phyloP scores from a whole-genome alignment of 495 filamentous ascomycete species.

The Barbatosphaeria neglecta region DNA sequence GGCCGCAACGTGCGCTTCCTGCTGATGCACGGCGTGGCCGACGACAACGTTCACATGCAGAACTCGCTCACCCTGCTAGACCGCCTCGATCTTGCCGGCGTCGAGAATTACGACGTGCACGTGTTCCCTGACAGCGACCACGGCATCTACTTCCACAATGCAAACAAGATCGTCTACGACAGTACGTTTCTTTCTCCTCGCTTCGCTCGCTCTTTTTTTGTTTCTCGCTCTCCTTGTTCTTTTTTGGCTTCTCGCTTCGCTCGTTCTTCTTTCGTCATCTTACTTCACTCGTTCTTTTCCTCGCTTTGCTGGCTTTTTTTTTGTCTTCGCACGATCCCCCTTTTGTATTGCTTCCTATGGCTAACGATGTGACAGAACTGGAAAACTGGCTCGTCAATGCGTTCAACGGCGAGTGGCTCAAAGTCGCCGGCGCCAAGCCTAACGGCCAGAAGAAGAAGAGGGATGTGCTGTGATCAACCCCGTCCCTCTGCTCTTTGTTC shows the following conservation, averaged over 20 bases:
- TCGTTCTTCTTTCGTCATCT: not conserved
- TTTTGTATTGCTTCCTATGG: not conserved
- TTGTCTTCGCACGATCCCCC: too few relatives aligned
- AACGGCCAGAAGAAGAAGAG: conserved; percentile 4
- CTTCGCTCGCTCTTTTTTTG: not conserved
- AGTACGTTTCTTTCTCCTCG: conserved; percentile 47
- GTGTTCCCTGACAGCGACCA: conserved; percentile 96
- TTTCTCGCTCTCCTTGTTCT: too few relatives aligned
- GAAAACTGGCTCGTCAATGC: conserved; percentile 91
- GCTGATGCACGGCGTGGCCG: conserved; percentile 86
- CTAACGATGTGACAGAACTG: conserved; percentile 48
- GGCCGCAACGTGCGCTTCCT: conserved; percentile 70
- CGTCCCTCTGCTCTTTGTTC: not conserved
- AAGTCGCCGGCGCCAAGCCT: conserved; percentile 58
- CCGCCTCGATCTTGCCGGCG: conserved; percentile 65
- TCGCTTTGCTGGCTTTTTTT: not conserved
- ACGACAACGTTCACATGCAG: conserved; percentile 96
- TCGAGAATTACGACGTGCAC: conserved; percentile 95
- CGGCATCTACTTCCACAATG: conserved; percentile 90
- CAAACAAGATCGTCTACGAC: conserved; percentile 85
- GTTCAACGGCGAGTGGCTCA: conserved; percentile 92
- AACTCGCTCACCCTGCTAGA: conserved; percentile 81
- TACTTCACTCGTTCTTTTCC: not conserved
- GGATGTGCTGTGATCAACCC: not conserved
- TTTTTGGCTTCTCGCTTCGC: not conserved